phyloP scores from a whole-genome alignment of 1,284 basidiomycete genomes.

The Trametes polyzona region DNA sequence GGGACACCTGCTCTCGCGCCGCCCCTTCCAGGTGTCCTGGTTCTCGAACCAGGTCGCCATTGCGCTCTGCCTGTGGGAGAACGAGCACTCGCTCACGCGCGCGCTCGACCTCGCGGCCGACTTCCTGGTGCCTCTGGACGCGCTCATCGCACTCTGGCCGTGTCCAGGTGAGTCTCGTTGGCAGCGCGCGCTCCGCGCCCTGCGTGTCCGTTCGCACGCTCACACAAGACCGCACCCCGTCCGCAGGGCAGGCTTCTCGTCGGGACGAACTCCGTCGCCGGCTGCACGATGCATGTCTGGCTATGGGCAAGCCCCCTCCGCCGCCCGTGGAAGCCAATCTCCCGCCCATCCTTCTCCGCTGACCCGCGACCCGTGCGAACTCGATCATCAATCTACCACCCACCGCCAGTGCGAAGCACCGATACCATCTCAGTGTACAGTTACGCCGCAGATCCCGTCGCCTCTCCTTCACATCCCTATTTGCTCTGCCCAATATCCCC shows the following conservation, averaged over 20 bases:
- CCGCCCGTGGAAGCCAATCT: slow-evolving; percentile 31
- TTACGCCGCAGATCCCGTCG: slow-evolving; percentile 1
- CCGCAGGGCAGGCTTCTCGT: slow-evolving; percentile 31
- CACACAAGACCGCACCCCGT: not conserved
- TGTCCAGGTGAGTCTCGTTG: slow-evolving; percentile 52
- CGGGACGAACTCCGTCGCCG: slow-evolving; percentile 34
- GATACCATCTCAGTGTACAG: slow-evolving; percentile 4
- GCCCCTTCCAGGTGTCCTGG: slow-evolving; percentile 74
- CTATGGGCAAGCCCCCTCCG: slow-evolving; percentile 28
- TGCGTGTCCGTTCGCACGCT: not conserved
- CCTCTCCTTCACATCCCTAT: slow-evolving; percentile 9
- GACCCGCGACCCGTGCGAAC: slow-evolving; percentile 1
- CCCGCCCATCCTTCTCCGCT: slow-evolving; percentile 32
- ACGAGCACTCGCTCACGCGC: slow-evolving; percentile 57
- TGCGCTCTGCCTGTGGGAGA: slow-evolving; percentile 67
- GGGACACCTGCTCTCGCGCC: slow-evolving; percentile 58
- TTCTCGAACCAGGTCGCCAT: slow-evolving; percentile 49
- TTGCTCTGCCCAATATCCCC: slow-evolving; percentile 3
- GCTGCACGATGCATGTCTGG: slow-evolving; percentile 32
- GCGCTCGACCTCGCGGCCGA: slow-evolving; percentile 71
- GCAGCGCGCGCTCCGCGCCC: not conserved
- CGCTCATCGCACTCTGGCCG: slow-evolving; percentile 72
- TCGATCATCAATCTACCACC: not conserved
- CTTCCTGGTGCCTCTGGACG: slow-evolving; percentile 65
- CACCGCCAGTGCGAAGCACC: not conserved